Evolutionary conservation across 2,329 filamentous ascomycete genomes (phyloP), one percentile per base, ranked within the genome.

Genomic region (Aspergillus chevalieri): DNA sequence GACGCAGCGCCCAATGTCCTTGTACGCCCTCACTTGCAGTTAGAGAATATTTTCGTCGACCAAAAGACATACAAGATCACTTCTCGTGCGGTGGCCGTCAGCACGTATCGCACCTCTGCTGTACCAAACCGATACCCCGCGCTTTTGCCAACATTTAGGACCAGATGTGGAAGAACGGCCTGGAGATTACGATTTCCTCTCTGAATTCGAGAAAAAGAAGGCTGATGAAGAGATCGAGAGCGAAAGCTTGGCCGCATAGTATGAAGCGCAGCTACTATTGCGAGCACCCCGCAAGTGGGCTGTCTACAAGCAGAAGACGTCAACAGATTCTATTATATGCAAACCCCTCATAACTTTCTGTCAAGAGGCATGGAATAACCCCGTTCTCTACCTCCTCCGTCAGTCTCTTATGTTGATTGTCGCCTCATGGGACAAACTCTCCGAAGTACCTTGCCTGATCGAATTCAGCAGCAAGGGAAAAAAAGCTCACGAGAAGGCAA

Each of bases 221-320:
- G 50, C 66, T 8, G 59, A 68, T 15, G 34, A 50, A 9, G 51
- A 66, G 50, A 30, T 67, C n/a, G 62, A 69, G 45, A 67, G 57
- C 26, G 60, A 68, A 48, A 66, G 46, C 0, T 48, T 65, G 0
- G 21, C 21, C 65, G 68, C 38, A 57, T 68, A 62, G 54, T 67
- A 68, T 48, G 59, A 67, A 46, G n/a, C n/a, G 59, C 21, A 22
- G 21, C 4, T 22, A 22, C 6, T 22, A 22, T 22, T 22, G 21
- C 21, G 21, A 4, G 21, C 21, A 22, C 21, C 21, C 21, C 4
- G 21, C 3, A 22, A 22, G 21, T 22, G 21, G 21, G 21, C 21
- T 22, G 21, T 22, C 21, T 22, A 22, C 21, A 22, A 22, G 21
- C 21, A 22, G 21, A 22, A 22, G 21, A 22, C 3, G 6, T 3